phyloP scores from a whole-genome alignment of 1,284 basidiomycete species.

The Veloporphyrellus conicus region DNA sequence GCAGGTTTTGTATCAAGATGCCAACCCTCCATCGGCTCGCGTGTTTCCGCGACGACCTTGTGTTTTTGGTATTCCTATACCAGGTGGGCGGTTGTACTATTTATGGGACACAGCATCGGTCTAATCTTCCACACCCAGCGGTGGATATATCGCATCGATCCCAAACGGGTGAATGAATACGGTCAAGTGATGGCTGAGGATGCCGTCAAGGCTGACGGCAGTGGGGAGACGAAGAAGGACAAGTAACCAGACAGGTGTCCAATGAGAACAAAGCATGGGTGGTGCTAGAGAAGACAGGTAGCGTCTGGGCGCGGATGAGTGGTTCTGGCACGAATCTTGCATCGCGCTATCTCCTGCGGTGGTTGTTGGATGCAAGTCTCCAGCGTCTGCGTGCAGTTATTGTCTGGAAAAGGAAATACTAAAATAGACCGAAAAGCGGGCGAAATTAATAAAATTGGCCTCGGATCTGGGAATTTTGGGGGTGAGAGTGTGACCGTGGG shows the following conservation, averaged over 20 bases:
- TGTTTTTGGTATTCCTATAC: constrained; percentile 83
- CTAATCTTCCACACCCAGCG: constrained; percentile 47
- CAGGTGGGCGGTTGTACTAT: constrained; percentile 52
- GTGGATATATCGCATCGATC: constrained; percentile 95
- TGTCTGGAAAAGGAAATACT: constrained; percentile 9
- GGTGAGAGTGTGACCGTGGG: constrained; percentile 25
- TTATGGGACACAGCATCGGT: constrained; percentile 4
- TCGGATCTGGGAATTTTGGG: constrained; percentile 4
- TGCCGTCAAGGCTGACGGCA: constrained; percentile 41
- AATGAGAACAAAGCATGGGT: constrained; percentile 2
- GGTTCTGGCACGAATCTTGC: constrained; percentile 1
- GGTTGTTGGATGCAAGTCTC: constrained; percentile 1
- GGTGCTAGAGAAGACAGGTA: constrained; percentile 3
- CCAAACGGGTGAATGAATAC: constrained; percentile 91
- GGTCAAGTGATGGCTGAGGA: constrained; percentile 73
- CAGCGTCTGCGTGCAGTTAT: background rate
- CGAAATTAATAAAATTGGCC: constrained; percentile 3
- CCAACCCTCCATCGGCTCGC: constrained; percentile 87
- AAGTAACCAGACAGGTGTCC: constrained; percentile 33
- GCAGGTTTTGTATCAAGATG: constrained; percentile 94
- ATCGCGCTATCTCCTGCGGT: constrained; percentile 16
- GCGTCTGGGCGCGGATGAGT: background rate
- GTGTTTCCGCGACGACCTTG: constrained; percentile 89
- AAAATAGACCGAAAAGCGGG: constrained; percentile 8
- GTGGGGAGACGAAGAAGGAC: constrained; percentile 49